Conservation (phyloP, 202 grass and related monocot genomes). For the Digitaria exilis region DNA sequence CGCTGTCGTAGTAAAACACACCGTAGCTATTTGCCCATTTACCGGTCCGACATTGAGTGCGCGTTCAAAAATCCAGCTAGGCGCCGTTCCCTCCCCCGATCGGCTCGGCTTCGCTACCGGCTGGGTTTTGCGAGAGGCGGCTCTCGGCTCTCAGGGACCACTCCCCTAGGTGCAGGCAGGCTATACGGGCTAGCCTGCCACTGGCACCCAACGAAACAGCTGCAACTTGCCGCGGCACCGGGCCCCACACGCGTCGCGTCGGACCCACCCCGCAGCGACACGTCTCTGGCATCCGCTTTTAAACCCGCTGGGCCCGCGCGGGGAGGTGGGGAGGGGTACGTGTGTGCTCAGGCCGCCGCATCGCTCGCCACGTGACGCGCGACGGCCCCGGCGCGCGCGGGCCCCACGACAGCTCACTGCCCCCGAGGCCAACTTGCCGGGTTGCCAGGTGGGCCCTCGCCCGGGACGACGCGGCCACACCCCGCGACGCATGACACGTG, state of each 20-base stretch:
- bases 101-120: not conserved
- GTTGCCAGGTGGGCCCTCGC: not conserved
- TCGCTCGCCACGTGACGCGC: slow-evolving; percentile 52
- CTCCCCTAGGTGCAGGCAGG: slow-evolving; percentile 29
- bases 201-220: slow-evolving; percentile 42
- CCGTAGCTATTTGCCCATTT: too few relatives aligned
- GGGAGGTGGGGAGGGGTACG: slow-evolving; percentile 2
- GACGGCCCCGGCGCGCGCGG: not conserved
- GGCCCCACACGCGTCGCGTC: not conserved
- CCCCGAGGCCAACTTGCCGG: slow-evolving; percentile 38
- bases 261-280: slow-evolving; percentile 16
- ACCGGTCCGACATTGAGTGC: not conserved
- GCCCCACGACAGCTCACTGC: slow-evolving; percentile 46
- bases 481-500: accelerated
- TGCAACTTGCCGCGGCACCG: slow-evolving; percentile 18
- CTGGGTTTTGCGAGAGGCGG: not conserved
- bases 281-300: slow-evolving; percentile 17
- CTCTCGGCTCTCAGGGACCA: not conserved
- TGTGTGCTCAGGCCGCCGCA: slow-evolving; percentile 46
- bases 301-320: not conserved
- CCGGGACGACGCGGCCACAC: not conserved
- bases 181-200: not conserved
- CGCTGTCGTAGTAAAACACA: too few relatives aligned
- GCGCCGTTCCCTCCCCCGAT: not conserved
- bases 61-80: not conserved